Evolutionary conservation across 768 basidiomycete species (phyloP).

Genomic region (Tulasnella sp.): DNA sequence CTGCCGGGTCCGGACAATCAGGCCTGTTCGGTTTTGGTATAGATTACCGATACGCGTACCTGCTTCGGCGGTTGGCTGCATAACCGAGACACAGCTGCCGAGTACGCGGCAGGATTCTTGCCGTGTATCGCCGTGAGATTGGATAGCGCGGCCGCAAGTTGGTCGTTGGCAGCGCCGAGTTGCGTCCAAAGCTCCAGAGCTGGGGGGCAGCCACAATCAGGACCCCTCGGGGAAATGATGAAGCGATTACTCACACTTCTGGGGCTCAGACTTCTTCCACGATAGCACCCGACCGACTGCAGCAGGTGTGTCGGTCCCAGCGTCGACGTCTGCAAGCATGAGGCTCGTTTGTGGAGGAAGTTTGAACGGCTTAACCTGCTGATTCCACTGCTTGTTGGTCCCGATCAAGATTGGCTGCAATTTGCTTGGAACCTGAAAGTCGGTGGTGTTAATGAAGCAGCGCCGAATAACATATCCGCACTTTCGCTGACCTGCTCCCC

Average conservation of each 20-base stretch:
- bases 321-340: slow-evolving; percentile 90
- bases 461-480: not conserved
- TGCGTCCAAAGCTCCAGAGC: slow-evolving; percentile 19
- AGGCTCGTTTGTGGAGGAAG: slow-evolving; percentile 77
- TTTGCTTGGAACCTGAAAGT: slow-evolving; percentile 25
- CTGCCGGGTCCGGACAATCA: not conserved
- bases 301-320: slow-evolving; percentile 91
- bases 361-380: slow-evolving; percentile 52
- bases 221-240: not conserved
- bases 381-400: slow-evolving; percentile 67
- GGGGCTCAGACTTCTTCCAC: slow-evolving; percentile 63
- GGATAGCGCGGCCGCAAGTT: slow-evolving; percentile 13
- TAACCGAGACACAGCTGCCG: slow-evolving; percentile 5
- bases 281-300: slow-evolving; percentile 83
- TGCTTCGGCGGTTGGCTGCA: not conserved
- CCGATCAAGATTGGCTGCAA: slow-evolving; percentile 39
- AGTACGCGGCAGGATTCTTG: slow-evolving; percentile 7
- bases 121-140: slow-evolving; percentile 5
- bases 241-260: slow-evolving; percentile 34
- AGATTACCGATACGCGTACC: not conserved
- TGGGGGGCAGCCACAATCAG: not conserved
- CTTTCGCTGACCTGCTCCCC: slow-evolving; percentile 33
- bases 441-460: not conserved
- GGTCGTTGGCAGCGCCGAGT: slow-evolving; percentile 17
- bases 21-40: not conserved